A percentile compares a stretch with the other conserved stretches of the same genome.
Evolutionary conservation across 495 filamentous ascomycete species (phyloP).

Genomic region (Poronia punctata): DNA sequence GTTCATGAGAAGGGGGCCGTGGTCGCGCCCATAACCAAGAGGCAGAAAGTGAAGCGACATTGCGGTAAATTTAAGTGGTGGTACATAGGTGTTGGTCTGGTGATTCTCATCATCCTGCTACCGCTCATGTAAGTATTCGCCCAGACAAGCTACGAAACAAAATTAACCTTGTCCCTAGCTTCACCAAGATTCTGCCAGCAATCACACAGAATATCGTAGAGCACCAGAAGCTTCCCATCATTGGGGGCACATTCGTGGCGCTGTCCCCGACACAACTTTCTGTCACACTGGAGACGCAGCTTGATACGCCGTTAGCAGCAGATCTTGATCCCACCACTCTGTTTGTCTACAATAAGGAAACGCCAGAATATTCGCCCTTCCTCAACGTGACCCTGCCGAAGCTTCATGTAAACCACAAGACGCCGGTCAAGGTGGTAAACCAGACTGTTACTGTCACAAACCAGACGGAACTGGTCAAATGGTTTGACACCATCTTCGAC

Average conservation of each 20-base stretch:
- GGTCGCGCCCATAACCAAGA: slow-evolving; percentile 19
- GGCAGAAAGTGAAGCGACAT: slow-evolving; percentile 27
- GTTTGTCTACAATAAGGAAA: slow-evolving; percentile 31
- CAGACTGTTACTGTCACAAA: slow-evolving; percentile 34
- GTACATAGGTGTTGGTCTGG: slow-evolving; percentile 29
- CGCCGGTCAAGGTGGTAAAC: slow-evolving; percentile 25
- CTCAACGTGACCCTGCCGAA: slow-evolving; percentile 27
- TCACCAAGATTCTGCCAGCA: slow-evolving; percentile 31
- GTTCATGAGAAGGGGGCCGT: slow-evolving; percentile 23
- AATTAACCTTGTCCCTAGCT: slow-evolving; percentile 11
- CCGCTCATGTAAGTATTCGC: slow-evolving; percentile 33
- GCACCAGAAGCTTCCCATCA: slow-evolving; percentile 33
- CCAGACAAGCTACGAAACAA: neutral
- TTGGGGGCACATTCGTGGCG: slow-evolving; percentile 27
- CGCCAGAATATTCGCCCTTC: slow-evolving; percentile 26
- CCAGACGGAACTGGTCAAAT: slow-evolving; percentile 30
- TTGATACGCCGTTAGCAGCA: slow-evolving; percentile 31
- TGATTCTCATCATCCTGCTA: slow-evolving; percentile 38
- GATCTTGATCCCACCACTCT: slow-evolving; percentile 29
- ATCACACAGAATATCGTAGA: slow-evolving; percentile 38
- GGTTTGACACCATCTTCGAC: slow-evolving; percentile 34
- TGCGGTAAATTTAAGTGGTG: slow-evolving; percentile 38
- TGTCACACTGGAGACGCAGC: slow-evolving; percentile 29
- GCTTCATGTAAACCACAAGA: slow-evolving; percentile 29
- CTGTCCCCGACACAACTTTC: slow-evolving; percentile 28